Evolutionary conservation across 163 green algal genomes (phyloP), one percentile per base, ranked within the genome.

Genomic region (Chlorella variabilis): DNA sequence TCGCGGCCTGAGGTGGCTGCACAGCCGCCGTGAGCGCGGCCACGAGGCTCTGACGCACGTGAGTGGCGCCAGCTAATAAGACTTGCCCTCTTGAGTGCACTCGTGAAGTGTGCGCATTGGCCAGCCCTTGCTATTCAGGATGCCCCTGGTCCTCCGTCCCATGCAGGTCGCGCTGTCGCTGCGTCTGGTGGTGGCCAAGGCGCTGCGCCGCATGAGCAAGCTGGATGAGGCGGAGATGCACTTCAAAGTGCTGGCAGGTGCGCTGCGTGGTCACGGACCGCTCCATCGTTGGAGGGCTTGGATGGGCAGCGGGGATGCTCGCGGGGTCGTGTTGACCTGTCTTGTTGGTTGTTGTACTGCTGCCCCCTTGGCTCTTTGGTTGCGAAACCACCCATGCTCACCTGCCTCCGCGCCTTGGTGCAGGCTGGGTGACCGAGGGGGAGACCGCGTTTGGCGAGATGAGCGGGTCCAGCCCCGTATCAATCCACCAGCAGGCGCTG

Each of bases 401-500:
- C 23, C 58, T 66, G 27, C 21, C 45, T 23, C 45, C 45, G 13
- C 25, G n/a, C 4, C 29, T 18, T n/a, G n/a, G n/a, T 75, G 68
- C 86, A 87, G 90, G 87, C 18, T 94, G 91, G 91, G 87, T 87
- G 45, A 90, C 84, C 11, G 91, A 94, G 76, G 91, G 91, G 42
- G 91, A 93, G 71, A 63, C 77, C 42, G 87, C 85, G 4, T 94
- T 93, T 84, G 77, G 76, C 9, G 89, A 89, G 71, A 71, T 93
- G 82, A 86, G 75, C 36, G 89, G 89, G 54, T 85, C 81, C 31
- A 51, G 86, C 20, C 91, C 91, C 18, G 62, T 89, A 34, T 87
- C 80, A 48, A 87, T 94, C 29, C 80, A 90, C 80, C 89, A 94
- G 85, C 88, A 94, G 77, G 91, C 91, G n/a, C 67, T 93, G 75